Percentiles rank a stretch among this genome's conserved stretches.
Evolutionary conservation across 331 rosid genomes (phyloP).

Genomic region (Phaseolus coccineus): DNA sequence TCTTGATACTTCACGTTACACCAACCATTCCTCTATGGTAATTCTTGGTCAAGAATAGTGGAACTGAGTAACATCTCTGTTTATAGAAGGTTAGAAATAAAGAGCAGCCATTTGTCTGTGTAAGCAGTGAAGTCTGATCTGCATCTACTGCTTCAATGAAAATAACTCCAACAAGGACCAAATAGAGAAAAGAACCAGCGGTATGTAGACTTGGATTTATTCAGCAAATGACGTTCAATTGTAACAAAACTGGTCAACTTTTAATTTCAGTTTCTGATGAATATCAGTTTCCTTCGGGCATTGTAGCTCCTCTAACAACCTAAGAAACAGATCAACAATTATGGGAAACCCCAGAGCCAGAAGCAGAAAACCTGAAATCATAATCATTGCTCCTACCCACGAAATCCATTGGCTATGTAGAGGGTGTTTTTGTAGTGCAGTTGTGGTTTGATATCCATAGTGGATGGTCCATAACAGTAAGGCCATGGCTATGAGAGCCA

Average conservation of each 20-base stretch:
- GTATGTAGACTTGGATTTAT: not conserved
- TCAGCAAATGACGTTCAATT: not conserved
- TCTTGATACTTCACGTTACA: too few relatives aligned
- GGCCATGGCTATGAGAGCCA: conserved; percentile 47
- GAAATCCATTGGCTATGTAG: conserved; percentile 43
- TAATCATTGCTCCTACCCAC: conserved; percentile 51
- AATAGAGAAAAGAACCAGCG: too few relatives aligned
- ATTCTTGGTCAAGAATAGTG: too few relatives aligned
- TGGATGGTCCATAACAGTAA: conserved; percentile 51
- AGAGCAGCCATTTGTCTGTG: too few relatives aligned
- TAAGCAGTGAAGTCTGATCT: not conserved
- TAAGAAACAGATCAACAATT: conserved; percentile 55
- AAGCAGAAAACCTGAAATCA: conserved; percentile 61
- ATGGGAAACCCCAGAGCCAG: conserved; percentile 61
- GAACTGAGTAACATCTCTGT: too few relatives aligned
- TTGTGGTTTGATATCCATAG: conserved; percentile 49
- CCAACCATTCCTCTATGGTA: too few relatives aligned
- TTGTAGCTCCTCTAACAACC: conserved; percentile 54
- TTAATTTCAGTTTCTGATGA: conserved; percentile 39
- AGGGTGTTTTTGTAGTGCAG: conserved; percentile 28
- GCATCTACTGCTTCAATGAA: too few relatives aligned
- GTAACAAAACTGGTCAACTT: not conserved
- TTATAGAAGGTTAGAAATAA: too few relatives aligned
- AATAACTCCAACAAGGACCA: too few relatives aligned
- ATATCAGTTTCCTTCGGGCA: conserved; percentile 45